Base-by-base conservation (phyloP, 192 early-diverging fungal genomes). In the Thoreauomyces humboldtii region DNA sequence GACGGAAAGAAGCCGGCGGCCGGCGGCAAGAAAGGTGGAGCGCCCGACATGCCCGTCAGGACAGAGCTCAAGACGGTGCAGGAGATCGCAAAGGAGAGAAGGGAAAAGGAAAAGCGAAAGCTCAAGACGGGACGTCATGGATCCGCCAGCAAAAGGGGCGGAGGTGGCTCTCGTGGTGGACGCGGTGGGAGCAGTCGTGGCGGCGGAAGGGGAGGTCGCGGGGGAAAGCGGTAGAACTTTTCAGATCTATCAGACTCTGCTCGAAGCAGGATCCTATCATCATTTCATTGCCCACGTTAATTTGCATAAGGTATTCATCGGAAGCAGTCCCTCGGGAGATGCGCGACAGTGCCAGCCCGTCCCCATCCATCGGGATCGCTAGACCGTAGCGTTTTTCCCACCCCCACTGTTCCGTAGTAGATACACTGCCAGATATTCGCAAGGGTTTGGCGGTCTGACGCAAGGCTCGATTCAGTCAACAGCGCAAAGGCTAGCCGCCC, bases 51-150 rank as follows among this genome's bases (percentile, higher is more conserved):
- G 35, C 67, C 73, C 17, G 78, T 69, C 5, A 82, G 79, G 58
- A 84, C 76, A 34, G 95, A 98, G 72, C 83, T 98, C 60, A 91
- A 88, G 76, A 77, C 79, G n/a, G 78, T 80, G 21, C 80, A 81
- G 36, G 83, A 92, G 73, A 93, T 98, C 59, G 83, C 83, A 59
- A 95, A 93, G 76, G 84, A 83, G 25, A 69, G 91, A 58, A 67
- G 69, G 63, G 53, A 59, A 41, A 87, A 87, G 73, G 91, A 93
- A 63, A 83, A 88, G 73, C 59, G 92, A 38, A 63, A 82, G 35
- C 92, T 81, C 36, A 94, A 94, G 75, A 89, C 83, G 2, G 88
- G 84, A 15, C 76, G 88, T 7, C 84, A 82, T 67, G 67, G 41
- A 35, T 7, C 38, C 24, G 27, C 45, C 14, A 31, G 41, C 15